Conservation (phyloP, 495 filamentous ascomycete genomes). For the Hypoxylon rickii region DNA sequence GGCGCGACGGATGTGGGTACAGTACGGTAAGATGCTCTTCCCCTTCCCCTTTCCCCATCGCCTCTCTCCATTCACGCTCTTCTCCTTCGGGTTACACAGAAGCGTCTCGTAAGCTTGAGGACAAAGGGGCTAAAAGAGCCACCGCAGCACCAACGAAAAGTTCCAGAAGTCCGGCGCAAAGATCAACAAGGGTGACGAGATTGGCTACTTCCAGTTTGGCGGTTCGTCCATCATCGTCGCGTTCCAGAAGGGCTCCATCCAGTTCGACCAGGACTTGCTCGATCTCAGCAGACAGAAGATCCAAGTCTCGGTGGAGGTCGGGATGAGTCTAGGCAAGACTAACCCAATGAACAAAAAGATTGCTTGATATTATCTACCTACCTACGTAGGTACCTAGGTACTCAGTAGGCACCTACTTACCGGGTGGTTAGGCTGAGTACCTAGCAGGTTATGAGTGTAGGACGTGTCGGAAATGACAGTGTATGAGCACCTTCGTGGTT, state of each 20-base stretch:
- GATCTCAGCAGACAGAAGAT: constrained; percentile 49
- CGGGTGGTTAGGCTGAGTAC: no score
- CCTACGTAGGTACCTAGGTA: not conserved
- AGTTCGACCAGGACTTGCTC: constrained; percentile 47
- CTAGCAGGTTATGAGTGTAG: no score
- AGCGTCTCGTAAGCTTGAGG: no score
- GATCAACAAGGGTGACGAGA: constrained; percentile 64
- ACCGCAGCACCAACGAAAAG: constrained; percentile 2
- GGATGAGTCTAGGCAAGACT: constrained; percentile 15
- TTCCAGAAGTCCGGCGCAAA: not conserved
- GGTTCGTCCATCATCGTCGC: constrained; percentile 64
- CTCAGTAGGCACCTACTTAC: no score
- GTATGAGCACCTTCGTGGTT: no score
- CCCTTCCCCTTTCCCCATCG: not conserved
- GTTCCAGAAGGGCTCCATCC: constrained; percentile 47
- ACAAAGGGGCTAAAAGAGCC: not conserved
- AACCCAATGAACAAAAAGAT: constrained; percentile 5
- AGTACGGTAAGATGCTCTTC: not conserved
- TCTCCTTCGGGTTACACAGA: no score
- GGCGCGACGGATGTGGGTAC: constrained; percentile 8
- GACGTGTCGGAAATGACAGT: no score
- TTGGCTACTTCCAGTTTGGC: constrained; percentile 73
- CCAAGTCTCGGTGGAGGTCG: constrained; percentile 14
- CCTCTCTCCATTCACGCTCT: no score
- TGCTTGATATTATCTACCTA: not conserved